phyloP scores from a whole-genome alignment of 805 yeast genomes.

The Sugiyamaella marilandica region DNA sequence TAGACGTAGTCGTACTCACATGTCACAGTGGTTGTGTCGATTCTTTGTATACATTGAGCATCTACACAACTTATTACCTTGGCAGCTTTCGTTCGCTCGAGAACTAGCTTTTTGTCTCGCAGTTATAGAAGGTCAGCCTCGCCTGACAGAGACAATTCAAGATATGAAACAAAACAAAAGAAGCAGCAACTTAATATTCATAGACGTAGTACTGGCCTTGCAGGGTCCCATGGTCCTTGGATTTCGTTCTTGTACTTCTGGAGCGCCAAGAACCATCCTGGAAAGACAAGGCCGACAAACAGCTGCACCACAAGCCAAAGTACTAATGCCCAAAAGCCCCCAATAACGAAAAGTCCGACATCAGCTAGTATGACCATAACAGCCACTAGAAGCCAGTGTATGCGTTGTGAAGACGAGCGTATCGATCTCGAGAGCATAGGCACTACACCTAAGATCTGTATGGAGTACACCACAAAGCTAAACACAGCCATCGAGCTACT shows the following conservation, averaged over 20 bases:
- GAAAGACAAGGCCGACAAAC: constrained; percentile 52
- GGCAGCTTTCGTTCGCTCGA: too few relatives aligned
- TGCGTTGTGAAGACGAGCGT: constrained; percentile 34
- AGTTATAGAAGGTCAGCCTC: too few relatives aligned
- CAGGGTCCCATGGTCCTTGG: constrained; percentile 93
- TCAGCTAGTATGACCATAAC: constrained; percentile 21
- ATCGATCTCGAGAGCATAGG: constrained; percentile 66
- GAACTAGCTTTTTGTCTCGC: too few relatives aligned
- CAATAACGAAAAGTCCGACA: constrained; percentile 33
- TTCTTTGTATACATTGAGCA: too few relatives aligned
- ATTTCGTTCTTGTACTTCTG: constrained; percentile 79
- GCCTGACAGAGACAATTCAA: too few relatives aligned
- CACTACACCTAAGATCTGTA: constrained; percentile 64
- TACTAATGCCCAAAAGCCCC: constrained; percentile 39
- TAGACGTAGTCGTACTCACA: too few relatives aligned
- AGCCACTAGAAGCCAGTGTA: constrained; percentile 28
- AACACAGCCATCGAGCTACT: constrained; percentile 71
- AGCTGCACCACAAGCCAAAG: constrained; percentile 50
- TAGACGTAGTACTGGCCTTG: constrained; percentile 41
- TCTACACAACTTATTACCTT: too few relatives aligned
- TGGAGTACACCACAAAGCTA: constrained; percentile 70
- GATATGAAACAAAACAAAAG: too few relatives aligned
- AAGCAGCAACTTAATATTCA: too few relatives aligned
- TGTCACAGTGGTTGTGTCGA: too few relatives aligned
- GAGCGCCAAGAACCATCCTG: constrained; percentile 62